These are phyloP conservation scores for Kwoniella sp. DNA, from an alignment of 768 basidiomycete species.

Conservation along the genomic window DNA sequence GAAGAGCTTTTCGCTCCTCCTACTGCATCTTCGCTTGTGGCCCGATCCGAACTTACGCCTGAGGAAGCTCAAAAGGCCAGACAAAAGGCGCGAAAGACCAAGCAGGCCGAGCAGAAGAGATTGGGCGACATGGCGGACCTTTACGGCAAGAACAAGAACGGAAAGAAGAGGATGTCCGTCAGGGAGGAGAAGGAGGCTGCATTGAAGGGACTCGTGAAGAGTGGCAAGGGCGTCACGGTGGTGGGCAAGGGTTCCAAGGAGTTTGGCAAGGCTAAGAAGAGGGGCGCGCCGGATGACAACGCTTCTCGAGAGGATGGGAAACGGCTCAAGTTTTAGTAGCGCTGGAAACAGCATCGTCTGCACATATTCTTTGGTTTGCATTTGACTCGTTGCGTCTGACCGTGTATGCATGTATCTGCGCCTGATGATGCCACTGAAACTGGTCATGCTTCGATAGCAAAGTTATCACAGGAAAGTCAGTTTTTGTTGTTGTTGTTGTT, in stretches of 20 bases:
- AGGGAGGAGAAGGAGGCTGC: constrained; percentile 87
- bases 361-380: too few species aligned
- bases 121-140: constrained; percentile 72
- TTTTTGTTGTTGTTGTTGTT: too few species aligned
- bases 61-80: constrained; percentile 73
- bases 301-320: constrained; percentile 36
- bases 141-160: constrained; percentile 42
- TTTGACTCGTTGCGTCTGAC: too few species aligned
- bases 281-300: constrained; percentile 20
- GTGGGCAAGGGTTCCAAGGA: constrained; percentile 52
- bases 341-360: neutral
- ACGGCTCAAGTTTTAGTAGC: constrained; percentile 42
- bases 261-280: constrained; percentile 32
- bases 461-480: too few species aligned
- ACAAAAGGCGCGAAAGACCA: constrained; percentile 56
- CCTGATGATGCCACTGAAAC: too few species aligned
- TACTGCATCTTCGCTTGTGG: constrained; percentile 62
- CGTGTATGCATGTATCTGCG: too few species aligned
- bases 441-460: too few species aligned
- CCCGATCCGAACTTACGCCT: constrained; percentile 80
- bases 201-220: constrained; percentile 78
- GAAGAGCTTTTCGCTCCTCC: constrained; percentile 77
- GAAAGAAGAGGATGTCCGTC: constrained; percentile 53
- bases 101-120: constrained; percentile 70
- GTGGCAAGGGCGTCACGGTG: constrained; percentile 59